These are phyloP conservation scores for Coemansia sp. DNA, from an alignment of 192 early-diverging fungal genomes.

Conservation along the genomic window DNA sequence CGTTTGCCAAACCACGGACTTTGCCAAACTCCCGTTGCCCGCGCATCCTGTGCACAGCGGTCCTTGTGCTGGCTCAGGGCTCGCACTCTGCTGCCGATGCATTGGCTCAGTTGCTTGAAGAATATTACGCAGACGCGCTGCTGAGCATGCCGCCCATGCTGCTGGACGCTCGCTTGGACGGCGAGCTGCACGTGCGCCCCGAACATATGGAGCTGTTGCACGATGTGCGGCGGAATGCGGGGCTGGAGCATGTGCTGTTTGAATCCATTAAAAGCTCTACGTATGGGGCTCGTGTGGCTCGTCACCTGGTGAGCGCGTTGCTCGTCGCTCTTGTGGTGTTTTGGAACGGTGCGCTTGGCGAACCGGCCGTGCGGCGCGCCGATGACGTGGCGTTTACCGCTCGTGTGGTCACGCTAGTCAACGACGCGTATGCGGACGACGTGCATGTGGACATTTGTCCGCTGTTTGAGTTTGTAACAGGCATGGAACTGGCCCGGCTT, in stretches of 20 bases:
- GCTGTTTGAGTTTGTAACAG: constrained; percentile 25
- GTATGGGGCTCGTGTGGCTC: constrained; percentile 11
- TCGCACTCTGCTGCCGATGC: constrained; percentile 9
- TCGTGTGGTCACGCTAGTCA: constrained; percentile 16
- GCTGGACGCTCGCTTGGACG: constrained; percentile 32
- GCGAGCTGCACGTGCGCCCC: constrained; percentile 22
- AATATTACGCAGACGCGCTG: constrained; percentile 41
- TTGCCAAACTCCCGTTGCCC: too few species aligned
- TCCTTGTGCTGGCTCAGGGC: constrained; percentile 16
- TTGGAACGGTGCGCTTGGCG: constrained; percentile 46
- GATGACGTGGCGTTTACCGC: constrained; percentile 34
- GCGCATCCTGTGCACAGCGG: constrained; percentile 3
- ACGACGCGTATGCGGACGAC: constrained; percentile 19
- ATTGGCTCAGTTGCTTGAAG: constrained; percentile 32
- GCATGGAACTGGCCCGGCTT: constrained; percentile 32
- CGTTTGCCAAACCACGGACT: constrained; percentile 13
- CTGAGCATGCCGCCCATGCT: constrained; percentile 32
- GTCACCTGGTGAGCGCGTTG: constrained; percentile 31
- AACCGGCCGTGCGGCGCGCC: constrained; percentile 24
- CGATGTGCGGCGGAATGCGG: constrained; percentile 31
- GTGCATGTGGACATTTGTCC: constrained; percentile 6
- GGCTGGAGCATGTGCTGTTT: constrained; percentile 25
- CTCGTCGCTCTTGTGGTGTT: constrained; percentile 34
- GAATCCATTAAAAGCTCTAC: constrained; percentile 4
- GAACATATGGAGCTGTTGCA: constrained; percentile 45